Conservation (phyloP, 148 eudicot species). For the Rhododendron griersonianum region DNA sequence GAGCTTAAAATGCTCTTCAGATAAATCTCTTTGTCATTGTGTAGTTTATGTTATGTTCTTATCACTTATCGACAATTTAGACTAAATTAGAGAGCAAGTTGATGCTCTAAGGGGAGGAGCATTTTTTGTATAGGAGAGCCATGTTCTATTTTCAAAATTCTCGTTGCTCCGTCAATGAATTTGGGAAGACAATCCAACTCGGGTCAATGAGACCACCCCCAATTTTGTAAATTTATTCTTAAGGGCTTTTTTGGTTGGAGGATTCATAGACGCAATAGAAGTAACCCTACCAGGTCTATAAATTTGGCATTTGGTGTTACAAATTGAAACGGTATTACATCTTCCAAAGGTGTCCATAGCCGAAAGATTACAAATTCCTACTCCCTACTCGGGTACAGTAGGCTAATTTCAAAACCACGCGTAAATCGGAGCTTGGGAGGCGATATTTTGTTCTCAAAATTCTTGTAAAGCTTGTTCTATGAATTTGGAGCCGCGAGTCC, state of each 20-base stretch:
- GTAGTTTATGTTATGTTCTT: neutral
- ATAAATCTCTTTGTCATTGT: neutral
- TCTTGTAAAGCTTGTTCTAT: neutral
- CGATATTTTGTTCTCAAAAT: neutral
- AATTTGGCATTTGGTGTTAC: neutral
- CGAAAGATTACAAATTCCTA: too few relatives aligned
- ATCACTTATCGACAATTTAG: neutral
- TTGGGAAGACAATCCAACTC: neutral
- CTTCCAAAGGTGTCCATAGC: neutral
- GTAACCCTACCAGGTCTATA: too few relatives aligned
- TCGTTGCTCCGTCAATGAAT: neutral
- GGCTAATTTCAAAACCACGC: neutral
- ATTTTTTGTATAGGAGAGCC: neutral
- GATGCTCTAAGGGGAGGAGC: neutral
- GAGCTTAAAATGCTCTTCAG: neutral
- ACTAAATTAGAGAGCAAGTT: neutral
- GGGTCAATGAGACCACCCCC: neutral
- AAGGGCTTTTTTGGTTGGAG: neutral
- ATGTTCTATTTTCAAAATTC: neutral
- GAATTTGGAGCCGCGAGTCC: neutral
- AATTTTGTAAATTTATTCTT: neutral
- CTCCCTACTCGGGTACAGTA: too few relatives aligned
- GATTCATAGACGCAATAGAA: neutral
- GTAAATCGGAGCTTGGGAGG: too few relatives aligned
- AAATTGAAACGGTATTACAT: neutral